Percentiles rank a stretch among this genome's conserved stretches.
These are phyloP conservation scores for Hanseniaspora uvarum DNA, from an alignment of 1,139 yeast genomes.

Conservation along the genomic window DNA sequence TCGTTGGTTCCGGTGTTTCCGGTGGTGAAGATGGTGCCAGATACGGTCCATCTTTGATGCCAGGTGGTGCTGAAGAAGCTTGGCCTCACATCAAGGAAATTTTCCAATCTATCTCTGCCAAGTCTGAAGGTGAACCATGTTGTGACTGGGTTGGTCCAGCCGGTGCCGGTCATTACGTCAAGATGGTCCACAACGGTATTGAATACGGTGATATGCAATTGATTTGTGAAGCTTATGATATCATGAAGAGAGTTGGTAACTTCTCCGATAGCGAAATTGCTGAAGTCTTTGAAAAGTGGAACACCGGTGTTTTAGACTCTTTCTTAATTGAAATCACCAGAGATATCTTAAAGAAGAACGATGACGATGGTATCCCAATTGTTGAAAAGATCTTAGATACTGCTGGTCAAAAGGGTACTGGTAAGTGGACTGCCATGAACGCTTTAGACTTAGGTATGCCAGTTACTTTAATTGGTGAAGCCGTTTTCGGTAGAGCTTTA, in stretches of 20 bases:
- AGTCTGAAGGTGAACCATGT: constrained; percentile 97
- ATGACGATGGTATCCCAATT: constrained; percentile 84
- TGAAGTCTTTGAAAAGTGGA: constrained; percentile 86
- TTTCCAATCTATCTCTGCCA: constrained; percentile 93
- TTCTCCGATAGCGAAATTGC: constrained; percentile 87
- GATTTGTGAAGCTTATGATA: constrained; percentile 94
- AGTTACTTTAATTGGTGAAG: constrained; percentile 96
- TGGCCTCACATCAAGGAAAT: constrained; percentile 97
- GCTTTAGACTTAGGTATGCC: constrained; percentile 98
- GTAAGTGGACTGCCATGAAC: constrained; percentile 98
- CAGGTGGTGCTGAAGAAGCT: constrained; percentile 96
- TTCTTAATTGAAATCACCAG: constrained; percentile 95
- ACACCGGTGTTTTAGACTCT: constrained; percentile 94
- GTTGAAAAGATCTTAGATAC: constrained; percentile 93
- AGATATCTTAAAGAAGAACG: constrained; percentile 79
- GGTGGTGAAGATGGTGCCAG: constrained; percentile 99
- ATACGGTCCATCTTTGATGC: constrained; percentile 98
- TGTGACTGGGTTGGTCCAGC: constrained; percentile 99
- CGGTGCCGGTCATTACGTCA: constrained; percentile 97
- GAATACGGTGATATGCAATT: constrained; percentile 99
- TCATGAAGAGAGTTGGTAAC: constrained; percentile 89
- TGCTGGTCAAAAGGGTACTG: constrained; percentile 99
- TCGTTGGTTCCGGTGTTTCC: constrained; percentile 98
- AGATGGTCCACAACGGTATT: constrained; percentile 99
- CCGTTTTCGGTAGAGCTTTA: constrained; percentile 92